These are phyloP conservation scores for Astrocystis sublimbata DNA, from an alignment of 495 filamentous ascomycete genomes.

Conservation along the genomic window DNA sequence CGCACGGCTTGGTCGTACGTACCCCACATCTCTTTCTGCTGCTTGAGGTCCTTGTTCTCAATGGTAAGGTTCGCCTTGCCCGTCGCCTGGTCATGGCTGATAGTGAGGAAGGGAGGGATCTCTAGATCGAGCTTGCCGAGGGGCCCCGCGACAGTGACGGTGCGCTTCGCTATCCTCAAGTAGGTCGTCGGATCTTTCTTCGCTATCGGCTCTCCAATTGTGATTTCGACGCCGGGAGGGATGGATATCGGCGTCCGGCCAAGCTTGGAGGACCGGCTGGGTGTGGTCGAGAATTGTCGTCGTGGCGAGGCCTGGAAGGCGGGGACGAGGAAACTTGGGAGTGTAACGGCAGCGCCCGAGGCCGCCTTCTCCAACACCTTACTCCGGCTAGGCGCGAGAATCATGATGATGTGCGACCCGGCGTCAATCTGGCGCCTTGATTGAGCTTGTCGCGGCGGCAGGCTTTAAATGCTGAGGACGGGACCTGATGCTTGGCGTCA, in stretches of 20 bases:
- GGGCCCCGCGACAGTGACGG: conserved; percentile 71
- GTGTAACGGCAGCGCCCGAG: conserved; percentile 36
- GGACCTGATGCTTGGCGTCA: conserved; percentile 27
- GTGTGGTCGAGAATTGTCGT: conserved; percentile 71
- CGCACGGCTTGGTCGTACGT: conserved; percentile 36
- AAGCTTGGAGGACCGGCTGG: conserved; percentile 71
- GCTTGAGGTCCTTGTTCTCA: conserved; percentile 58
- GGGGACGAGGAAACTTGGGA: conserved; percentile 74
- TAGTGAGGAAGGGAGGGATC: conserved; percentile 69
- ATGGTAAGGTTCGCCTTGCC: conserved; percentile 67
- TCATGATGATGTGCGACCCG: conserved; percentile 28
- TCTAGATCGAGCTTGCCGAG: conserved; percentile 71
- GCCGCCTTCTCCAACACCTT: conserved; percentile 45
- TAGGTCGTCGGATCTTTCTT: conserved; percentile 55
- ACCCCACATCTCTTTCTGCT: conserved; percentile 99
- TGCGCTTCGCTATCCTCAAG: conserved; percentile 55
- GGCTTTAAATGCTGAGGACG: conserved; percentile 1
- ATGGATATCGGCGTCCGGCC: conserved; percentile 79
- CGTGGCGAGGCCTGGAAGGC: conserved; percentile 60
- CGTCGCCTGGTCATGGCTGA: conserved; percentile 61
- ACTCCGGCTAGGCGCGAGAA: conserved; percentile 52
- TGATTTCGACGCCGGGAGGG: conserved; percentile 77
- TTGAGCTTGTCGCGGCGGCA: not conserved
- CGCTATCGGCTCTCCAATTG: conserved; percentile 58
- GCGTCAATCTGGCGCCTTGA: conserved; percentile 20